phyloP scores from a whole-genome alignment of 2,329 filamentous ascomycete genomes.

The Pseudocercospora cruenta region DNA sequence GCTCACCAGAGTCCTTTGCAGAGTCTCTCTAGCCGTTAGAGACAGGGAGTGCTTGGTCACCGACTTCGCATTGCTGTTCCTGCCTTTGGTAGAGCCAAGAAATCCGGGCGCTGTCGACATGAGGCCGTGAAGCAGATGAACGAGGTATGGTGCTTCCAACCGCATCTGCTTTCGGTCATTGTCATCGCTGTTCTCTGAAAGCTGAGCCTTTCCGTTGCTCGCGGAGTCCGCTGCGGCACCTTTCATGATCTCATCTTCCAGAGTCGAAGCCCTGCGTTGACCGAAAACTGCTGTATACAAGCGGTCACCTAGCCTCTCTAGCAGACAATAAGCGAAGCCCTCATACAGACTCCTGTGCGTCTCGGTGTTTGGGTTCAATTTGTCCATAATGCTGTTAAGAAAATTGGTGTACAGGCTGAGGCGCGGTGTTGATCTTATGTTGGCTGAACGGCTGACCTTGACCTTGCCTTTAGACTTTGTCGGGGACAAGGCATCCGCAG shows the following conservation, averaged over 20 bases:
- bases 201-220: conserved; percentile 1
- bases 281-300: conserved; percentile 47
- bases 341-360: conserved; percentile 49
- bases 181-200: not conserved
- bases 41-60: conserved; percentile 41
- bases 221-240: conserved; percentile 32
- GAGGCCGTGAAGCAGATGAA: conserved; percentile 45
- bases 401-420: conserved; percentile 39
- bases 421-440: conserved; percentile 27
- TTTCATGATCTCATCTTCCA: conserved; percentile 33
- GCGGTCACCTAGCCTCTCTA: conserved; percentile 44
- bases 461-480: conserved; percentile 32
- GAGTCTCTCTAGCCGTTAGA: conserved; percentile 45
- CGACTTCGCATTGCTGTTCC: conserved; percentile 31
- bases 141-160: conserved; percentile 47
- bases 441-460: conserved; percentile 22
- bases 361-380: conserved; percentile 41
- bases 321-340: conserved; percentile 46
- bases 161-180: conserved; percentile 30
- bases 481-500: not conserved
- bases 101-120: conserved; percentile 45
- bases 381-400: conserved; percentile 41
- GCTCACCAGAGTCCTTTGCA: conserved; percentile 50
- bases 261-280: conserved; percentile 23
- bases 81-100: conserved; percentile 30